A percentile compares a stretch with the other conserved stretches of the same genome.
phyloP scores from a whole-genome alignment of 1,284 basidiomycete species.

The Apiotrichum sp. region DNA sequence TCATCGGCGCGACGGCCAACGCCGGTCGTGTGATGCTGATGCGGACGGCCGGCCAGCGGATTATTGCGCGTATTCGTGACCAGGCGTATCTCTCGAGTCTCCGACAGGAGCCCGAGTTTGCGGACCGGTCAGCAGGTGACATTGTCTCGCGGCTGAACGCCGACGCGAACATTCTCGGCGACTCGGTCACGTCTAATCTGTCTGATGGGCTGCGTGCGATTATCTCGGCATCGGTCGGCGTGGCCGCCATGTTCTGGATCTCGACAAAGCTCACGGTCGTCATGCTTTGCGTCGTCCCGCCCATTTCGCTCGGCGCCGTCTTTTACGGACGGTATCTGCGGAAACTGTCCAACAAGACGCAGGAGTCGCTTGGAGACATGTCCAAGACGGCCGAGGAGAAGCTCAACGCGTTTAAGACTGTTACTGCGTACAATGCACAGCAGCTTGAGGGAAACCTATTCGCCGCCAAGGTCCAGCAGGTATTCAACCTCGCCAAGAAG shows the following conservation, averaged over 20 bases:
- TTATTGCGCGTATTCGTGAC: slow-evolving; percentile 81
- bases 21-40: slow-evolving; percentile 66
- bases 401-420: slow-evolving; percentile 84
- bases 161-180: slow-evolving; percentile 91
- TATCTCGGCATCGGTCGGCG: slow-evolving; percentile 81
- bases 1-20: slow-evolving; percentile 79
- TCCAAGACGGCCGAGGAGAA: slow-evolving; percentile 88
- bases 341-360: slow-evolving; percentile 81
- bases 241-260: slow-evolving; percentile 93
- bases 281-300: slow-evolving; percentile 92
- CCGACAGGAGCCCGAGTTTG: slow-evolving; percentile 84
- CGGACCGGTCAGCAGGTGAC: slow-evolving; percentile 89
- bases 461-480: slow-evolving; percentile 55
- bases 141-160: slow-evolving; percentile 85
- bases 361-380: slow-evolving; percentile 92
- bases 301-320: slow-evolving; percentile 89
- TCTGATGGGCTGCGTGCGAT: slow-evolving; percentile 79
- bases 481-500: slow-evolving; percentile 71
- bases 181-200: slow-evolving; percentile 85
- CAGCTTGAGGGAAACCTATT: slow-evolving; percentile 61
- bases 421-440: slow-evolving; percentile 78
- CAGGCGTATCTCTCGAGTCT: slow-evolving; percentile 74
- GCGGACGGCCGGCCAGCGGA: slow-evolving; percentile 81
- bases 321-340: slow-evolving; percentile 95
- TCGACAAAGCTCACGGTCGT: slow-evolving; percentile 82